Evolutionary conservation across 768 basidiomycete species (phyloP), one percentile per base, ranked within the genome.

Genomic region (Boletus vermiculosoides): DNA sequence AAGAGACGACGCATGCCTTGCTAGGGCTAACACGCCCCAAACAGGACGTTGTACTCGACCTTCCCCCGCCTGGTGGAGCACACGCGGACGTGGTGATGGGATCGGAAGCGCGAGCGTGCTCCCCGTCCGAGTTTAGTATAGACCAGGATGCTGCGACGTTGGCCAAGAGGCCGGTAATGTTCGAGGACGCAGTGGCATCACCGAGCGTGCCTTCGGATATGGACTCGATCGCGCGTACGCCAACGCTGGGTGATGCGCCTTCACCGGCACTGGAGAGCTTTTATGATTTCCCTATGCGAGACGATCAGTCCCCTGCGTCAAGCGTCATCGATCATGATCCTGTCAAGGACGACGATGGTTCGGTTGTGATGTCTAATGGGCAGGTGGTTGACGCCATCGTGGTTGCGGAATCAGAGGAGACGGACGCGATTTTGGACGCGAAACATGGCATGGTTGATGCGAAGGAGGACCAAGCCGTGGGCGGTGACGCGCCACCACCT

Each of bases 241-340:
- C 66, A 5, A 68, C 61, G 7, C 9, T 59, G 44, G 63, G 55
- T 1, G 66, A 49, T 4, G 65, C 57, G 23, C 61, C 25, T 12
- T 66, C 66, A 5, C 69, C 69, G 3, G 57, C 63, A 9, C 22
- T 64, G 60, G 69, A 66, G n/a, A 25, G 62, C 31, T 64, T 66
- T 55, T 66, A 58, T 33, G 70, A 63, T 37, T 65, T 58, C 47
- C 54, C 67, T 1, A 62, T 68, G 53, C 46, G 22, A 10, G 66
- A 68, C 41, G 60, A 59, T 39, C 60, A 68, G 20, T 71, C 69
- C 0, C 70, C 70, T 39, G 68, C 70, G 34, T 71, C 70, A 41
- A 71, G 70, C 45, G 54, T 69, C 31, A 33, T 64, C 8, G 64
- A 66, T 1, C 67, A 66, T 25, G 69, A 69, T 3, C 30, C 56